phyloP scores from a whole-genome alignment of 2,329 filamentous ascomycete genomes.

The Geosmithia morbida region DNA sequence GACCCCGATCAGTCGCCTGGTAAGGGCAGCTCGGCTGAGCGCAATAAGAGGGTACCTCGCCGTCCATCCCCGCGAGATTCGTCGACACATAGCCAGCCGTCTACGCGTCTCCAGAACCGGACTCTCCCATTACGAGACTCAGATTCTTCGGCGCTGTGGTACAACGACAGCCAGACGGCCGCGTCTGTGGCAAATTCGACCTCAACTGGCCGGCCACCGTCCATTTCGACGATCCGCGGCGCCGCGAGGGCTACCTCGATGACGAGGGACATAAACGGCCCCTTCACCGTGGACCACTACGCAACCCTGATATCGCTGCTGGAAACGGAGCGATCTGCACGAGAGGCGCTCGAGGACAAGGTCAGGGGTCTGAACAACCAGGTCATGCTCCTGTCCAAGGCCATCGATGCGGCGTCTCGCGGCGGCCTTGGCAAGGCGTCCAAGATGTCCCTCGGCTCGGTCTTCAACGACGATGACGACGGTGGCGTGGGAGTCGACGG shows the following conservation, averaged over 20 bases:
- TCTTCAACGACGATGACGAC: slow-evolving; percentile 22
- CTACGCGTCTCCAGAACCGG: background rate
- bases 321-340: slow-evolving; percentile 39
- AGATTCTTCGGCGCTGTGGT: background rate
- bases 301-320: slow-evolving; percentile 35
- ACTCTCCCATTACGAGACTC: background rate
- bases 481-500: slow-evolving; percentile 8
- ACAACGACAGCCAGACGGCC: background rate
- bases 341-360: slow-evolving; percentile 39
- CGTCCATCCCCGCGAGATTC: background rate
- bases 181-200: background rate
- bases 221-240: slow-evolving; percentile 32
- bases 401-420: slow-evolving; percentile 5
- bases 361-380: slow-evolving; percentile 37
- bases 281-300: slow-evolving; percentile 30
- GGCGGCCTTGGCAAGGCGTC: background rate
- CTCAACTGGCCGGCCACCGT: slow-evolving; percentile 22
- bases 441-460: slow-evolving; percentile 14
- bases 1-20: background rate
- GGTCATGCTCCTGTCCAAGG: slow-evolving; percentile 30
- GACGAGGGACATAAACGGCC: slow-evolving; percentile 14
- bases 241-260: slow-evolving; percentile 27
- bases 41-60: background rate
- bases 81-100: background rate
- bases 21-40: background rate